Evolutionary conservation across 139 green algal species (phyloP).

Genomic region (Micractinium conductrix): DNA sequence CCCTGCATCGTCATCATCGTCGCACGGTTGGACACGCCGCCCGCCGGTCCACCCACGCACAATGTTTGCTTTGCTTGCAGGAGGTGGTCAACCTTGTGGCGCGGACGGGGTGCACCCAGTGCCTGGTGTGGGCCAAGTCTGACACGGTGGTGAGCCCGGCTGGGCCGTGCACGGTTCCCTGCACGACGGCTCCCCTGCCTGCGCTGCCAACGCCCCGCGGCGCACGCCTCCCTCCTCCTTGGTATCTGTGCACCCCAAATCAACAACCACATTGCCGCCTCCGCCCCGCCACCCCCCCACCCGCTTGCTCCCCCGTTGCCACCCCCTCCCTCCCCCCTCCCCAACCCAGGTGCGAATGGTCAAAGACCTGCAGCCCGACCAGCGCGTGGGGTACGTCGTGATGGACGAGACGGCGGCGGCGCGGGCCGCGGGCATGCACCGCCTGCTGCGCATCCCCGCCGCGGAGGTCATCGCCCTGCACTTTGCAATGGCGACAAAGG

Average conservation of each 20-base stretch:
- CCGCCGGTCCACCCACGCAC: no score
- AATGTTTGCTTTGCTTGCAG: no score
- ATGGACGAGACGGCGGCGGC: constrained; percentile 57
- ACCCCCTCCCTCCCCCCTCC: background rate
- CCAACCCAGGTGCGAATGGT: constrained; percentile 6
- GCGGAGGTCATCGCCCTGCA: constrained; percentile 50
- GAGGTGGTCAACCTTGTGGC: constrained; percentile 41
- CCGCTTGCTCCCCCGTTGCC: no score
- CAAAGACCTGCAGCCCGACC: constrained; percentile 29
- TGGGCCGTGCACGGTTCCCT: background rate
- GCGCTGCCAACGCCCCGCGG: no score
- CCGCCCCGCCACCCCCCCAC: no score
- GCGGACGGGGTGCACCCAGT: constrained; percentile 53
- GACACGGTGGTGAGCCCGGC: constrained; percentile 45
- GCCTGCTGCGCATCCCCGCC: constrained; percentile 47
- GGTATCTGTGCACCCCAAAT: no score
- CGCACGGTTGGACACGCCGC: no score
- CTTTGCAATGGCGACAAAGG: constrained; percentile 42
- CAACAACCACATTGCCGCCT: no score
- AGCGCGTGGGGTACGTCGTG: constrained; percentile 54
- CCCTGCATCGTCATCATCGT: no score
- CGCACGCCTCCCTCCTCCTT: no score
- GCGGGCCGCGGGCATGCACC: constrained; percentile 38
- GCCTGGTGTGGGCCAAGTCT: constrained; percentile 67
- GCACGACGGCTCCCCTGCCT: background rate